Percentiles rank a stretch among this genome's conserved stretches.
These are phyloP conservation scores for Lachancea lanzarotensis DNA, from an alignment of 805 yeast genomes.

Conservation along the genomic window DNA sequence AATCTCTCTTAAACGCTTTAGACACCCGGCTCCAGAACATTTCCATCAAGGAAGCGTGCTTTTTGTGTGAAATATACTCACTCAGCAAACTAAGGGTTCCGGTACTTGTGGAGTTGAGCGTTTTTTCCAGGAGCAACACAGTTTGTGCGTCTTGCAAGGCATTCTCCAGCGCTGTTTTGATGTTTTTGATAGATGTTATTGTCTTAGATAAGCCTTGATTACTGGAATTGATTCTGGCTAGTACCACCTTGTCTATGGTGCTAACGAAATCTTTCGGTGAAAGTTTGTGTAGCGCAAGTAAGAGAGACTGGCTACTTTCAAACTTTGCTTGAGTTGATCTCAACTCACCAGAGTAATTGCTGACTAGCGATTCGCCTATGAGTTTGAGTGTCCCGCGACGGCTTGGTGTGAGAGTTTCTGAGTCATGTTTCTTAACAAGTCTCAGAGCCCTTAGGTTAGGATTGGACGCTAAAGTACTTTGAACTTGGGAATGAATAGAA, in stretches of 20 bases:
- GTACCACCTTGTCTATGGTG: slow-evolving; percentile 20
- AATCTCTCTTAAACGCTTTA: slow-evolving; percentile 23
- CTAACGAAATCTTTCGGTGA: slow-evolving; percentile 22
- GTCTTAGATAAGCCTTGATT: slow-evolving; percentile 22
- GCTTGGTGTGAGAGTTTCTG: slow-evolving; percentile 15
- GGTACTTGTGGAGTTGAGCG: slow-evolving; percentile 13
- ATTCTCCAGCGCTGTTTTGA: slow-evolving; percentile 21
- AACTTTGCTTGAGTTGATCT: slow-evolving; percentile 8
- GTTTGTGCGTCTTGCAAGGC: slow-evolving; percentile 13
- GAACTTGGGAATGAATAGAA: slow-evolving; percentile 24
- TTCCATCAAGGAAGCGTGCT: slow-evolving; percentile 9
- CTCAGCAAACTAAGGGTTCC: slow-evolving; percentile 13
- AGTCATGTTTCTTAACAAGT: slow-evolving; percentile 22
- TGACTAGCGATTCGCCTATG: slow-evolving; percentile 14
- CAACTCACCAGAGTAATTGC: slow-evolving; percentile 12
- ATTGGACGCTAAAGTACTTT: slow-evolving; percentile 21
- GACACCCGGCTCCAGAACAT: slow-evolving; percentile 27
- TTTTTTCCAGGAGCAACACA: slow-evolving; percentile 14
- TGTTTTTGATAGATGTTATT: slow-evolving; percentile 26
- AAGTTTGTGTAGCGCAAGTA: slow-evolving; percentile 16
- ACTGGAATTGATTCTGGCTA: slow-evolving; percentile 15
- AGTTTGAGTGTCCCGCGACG: slow-evolving; percentile 19
- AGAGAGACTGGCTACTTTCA: slow-evolving; percentile 9
- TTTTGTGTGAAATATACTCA: slow-evolving; percentile 17
- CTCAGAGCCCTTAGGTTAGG: slow-evolving; percentile 23